phyloP scores from a whole-genome alignment of 768 basidiomycete species.

The Leccinum obscurum region DNA sequence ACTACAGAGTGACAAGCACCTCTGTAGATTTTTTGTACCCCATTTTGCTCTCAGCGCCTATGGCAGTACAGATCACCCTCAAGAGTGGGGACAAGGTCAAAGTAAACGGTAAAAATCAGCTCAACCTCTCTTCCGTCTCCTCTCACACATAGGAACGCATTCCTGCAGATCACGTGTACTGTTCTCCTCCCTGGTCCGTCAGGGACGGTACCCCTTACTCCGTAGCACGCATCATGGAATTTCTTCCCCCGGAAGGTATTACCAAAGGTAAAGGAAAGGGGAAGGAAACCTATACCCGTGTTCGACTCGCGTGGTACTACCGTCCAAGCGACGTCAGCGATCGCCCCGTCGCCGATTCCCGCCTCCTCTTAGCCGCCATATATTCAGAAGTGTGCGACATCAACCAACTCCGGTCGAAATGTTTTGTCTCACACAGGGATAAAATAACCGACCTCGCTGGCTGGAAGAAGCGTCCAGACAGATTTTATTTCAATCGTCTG shows the following conservation, averaged over 20 bases:
- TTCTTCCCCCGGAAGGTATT: constrained; percentile 77
- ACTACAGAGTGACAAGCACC: constrained; percentile 6
- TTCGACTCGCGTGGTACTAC: constrained; percentile 95
- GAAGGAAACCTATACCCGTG: constrained; percentile 74
- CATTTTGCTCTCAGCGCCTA: constrained; percentile 20
- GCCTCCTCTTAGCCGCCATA: constrained; percentile 91
- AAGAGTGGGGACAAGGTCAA: constrained; percentile 84
- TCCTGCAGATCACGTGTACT: constrained; percentile 91
- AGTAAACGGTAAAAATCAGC: constrained; percentile 69
- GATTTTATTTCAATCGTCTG: constrained; percentile 93
- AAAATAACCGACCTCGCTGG: constrained; percentile 90
- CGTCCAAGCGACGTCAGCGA: constrained; percentile 95
- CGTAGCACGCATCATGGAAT: constrained; percentile 96
- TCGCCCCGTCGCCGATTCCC: constrained; percentile 86
- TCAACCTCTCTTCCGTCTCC: constrained; percentile 15
- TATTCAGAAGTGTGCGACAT: constrained; percentile 96
- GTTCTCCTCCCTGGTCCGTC: constrained; percentile 88
- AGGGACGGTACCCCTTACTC: constrained; percentile 96
- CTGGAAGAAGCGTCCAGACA: constrained; percentile 93
- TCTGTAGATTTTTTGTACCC: constrained; percentile 30
- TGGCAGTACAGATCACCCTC: constrained; percentile 50
- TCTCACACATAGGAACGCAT: constrained; percentile 27
- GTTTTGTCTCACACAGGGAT: constrained; percentile 93
- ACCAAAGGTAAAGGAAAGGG: constrained; percentile 66
- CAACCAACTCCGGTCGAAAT: constrained; percentile 88